These are phyloP conservation scores for Ogataea haglerorum DNA, from an alignment of 805 yeast species.

Conservation along the genomic window DNA sequence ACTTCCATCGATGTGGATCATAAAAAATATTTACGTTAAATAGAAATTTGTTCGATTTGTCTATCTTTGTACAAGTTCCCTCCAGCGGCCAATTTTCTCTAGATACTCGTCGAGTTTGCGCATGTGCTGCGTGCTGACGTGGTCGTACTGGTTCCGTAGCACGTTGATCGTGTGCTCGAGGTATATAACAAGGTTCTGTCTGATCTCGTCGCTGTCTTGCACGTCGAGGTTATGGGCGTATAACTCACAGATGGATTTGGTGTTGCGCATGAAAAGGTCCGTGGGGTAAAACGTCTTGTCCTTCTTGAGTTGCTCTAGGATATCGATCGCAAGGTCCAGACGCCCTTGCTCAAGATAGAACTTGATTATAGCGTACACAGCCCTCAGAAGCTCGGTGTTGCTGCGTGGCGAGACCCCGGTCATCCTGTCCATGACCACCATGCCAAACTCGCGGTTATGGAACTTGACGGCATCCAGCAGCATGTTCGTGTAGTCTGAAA, in stretches of 20 bases:
- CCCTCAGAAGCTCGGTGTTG: conserved; percentile 12
- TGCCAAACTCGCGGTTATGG: conserved; percentile 10
- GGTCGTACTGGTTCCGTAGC: not conserved
- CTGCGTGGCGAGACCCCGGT: conserved; percentile 10
- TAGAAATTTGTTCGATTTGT: not conserved
- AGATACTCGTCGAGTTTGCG: conserved; percentile 1
- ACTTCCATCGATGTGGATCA: conserved; percentile 6
- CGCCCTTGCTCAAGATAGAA: conserved; percentile 14
- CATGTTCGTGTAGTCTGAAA: conserved; percentile 8
- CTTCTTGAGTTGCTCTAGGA: conserved; percentile 16
- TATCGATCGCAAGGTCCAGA: conserved; percentile 12
- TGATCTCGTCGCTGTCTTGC: not conserved
- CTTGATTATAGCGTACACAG: conserved; percentile 14
- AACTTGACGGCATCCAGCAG: conserved; percentile 12
- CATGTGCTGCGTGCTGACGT: not conserved
- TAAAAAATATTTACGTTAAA: not conserved
- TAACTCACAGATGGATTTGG: not conserved
- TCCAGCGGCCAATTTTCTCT: conserved; percentile 3
- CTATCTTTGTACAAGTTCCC: conserved; percentile 12
- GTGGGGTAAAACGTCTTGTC: conserved; percentile 13
- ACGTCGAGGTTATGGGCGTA: not conserved
- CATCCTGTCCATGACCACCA: conserved; percentile 12
- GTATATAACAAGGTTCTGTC: not conserved
- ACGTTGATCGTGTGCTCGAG: not conserved
- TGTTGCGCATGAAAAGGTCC: conserved; percentile 10